phyloP scores from a whole-genome alignment of 129 eudicot genomes.

The Arctium lappa region DNA sequence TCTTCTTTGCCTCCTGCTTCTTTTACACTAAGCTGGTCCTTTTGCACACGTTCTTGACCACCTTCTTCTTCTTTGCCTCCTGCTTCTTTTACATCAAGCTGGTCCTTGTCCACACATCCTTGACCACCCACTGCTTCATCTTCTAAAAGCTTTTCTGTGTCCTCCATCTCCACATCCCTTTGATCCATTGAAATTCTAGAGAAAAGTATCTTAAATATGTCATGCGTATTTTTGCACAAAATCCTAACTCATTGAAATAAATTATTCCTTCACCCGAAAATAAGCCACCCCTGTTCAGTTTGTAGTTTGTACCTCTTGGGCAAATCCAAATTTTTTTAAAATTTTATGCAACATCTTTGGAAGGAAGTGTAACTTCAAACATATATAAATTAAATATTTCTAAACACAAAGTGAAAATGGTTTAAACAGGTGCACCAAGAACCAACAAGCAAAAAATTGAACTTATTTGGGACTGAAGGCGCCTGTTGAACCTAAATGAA shows the following conservation, averaged over 20 bases:
- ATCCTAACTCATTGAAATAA: not conserved
- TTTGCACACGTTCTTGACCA: constrained; percentile 20
- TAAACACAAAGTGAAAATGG: not conserved
- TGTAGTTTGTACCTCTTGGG: not conserved
- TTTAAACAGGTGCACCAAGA: not conserved
- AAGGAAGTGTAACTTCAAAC: not conserved
- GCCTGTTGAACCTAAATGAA: not conserved
- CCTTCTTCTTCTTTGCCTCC: constrained; percentile 15
- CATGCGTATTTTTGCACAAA: not conserved
- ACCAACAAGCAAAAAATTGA: not conserved
- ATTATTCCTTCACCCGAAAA: not conserved
- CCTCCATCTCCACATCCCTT: constrained; percentile 59
- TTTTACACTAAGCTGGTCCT: constrained; percentile 10
- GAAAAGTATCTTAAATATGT: not conserved
- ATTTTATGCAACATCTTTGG: not conserved
- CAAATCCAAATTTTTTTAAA: not conserved
- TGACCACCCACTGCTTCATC: constrained; percentile 25
- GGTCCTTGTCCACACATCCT: constrained; percentile 13
- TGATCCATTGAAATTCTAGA: constrained; percentile 40
- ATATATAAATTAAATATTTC: not conserved
- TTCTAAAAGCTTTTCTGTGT: constrained; percentile 31
- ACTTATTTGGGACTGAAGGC: not conserved
- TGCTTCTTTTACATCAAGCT: constrained; percentile 20
- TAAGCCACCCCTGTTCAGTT: not conserved
- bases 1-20: constrained; percentile 20